These are phyloP conservation scores for Madurella fahalii DNA, from an alignment of 2,329 filamentous ascomycete genomes.

Conservation along the genomic window DNA sequence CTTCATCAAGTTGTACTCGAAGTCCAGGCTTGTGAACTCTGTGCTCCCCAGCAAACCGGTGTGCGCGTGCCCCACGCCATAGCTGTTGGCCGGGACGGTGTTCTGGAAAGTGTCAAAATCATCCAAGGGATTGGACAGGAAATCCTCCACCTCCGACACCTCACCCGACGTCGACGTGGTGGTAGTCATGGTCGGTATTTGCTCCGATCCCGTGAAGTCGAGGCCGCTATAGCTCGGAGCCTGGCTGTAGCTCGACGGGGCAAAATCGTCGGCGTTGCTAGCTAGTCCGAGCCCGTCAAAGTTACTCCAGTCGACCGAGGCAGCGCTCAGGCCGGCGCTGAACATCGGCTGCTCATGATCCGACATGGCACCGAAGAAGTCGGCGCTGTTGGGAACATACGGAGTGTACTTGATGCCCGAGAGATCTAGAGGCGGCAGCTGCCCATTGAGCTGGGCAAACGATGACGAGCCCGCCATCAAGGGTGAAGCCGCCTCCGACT, in stretches of 20 bases:
- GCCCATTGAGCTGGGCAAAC: conserved; percentile 49
- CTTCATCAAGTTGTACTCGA: conserved; percentile 51
- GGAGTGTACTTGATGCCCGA: conserved; percentile 51
- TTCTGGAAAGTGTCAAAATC: conserved; percentile 41
- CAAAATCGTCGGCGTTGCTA: conserved; percentile 45
- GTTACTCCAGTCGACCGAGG: conserved; percentile 51
- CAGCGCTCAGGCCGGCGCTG: conserved; percentile 57
- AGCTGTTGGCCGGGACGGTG: conserved; percentile 43
- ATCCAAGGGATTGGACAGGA: conserved; percentile 40
- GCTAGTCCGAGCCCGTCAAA: conserved; percentile 49
- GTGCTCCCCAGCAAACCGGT: conserved; percentile 37
- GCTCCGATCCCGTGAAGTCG: conserved; percentile 53
- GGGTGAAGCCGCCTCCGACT: conserved; percentile 60
- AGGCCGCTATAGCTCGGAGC: conserved; percentile 51
- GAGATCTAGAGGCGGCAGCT: conserved; percentile 56
- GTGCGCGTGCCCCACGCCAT: conserved; percentile 45
- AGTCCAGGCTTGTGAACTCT: conserved; percentile 50
- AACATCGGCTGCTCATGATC: conserved; percentile 56
- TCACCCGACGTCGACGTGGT: conserved; percentile 64
- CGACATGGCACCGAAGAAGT: conserved; percentile 48
- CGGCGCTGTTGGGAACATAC: conserved; percentile 46
- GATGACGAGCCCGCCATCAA: conserved; percentile 43
- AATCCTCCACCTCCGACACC: conserved; percentile 63
- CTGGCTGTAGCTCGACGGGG: conserved; percentile 53
- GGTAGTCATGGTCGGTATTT: conserved; percentile 51